phyloP scores from a whole-genome alignment of 768 basidiomycete species.

The Thelephora ganbajun region DNA sequence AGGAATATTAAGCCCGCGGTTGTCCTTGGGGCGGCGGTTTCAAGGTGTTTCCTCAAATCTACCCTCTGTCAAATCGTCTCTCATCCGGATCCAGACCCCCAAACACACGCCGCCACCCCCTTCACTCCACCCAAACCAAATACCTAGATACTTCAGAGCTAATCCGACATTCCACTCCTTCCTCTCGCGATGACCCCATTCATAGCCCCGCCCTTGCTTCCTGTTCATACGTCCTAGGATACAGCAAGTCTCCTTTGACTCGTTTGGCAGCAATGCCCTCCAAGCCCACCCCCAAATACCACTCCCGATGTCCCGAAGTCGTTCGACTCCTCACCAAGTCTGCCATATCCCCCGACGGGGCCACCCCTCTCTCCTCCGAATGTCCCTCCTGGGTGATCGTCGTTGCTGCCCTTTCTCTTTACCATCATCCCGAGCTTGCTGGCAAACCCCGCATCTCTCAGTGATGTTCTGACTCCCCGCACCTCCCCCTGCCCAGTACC shows the following conservation, averaged over 20 bases:
- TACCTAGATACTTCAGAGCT: background rate
- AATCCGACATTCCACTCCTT: background rate
- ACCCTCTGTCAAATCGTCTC: background rate
- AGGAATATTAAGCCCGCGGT: constrained; percentile 31
- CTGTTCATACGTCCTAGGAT: background rate
- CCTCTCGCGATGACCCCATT: background rate
- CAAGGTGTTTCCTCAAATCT: constrained; percentile 26
- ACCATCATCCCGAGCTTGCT: constrained; percentile 10
- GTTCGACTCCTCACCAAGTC: background rate
- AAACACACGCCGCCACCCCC: background rate
- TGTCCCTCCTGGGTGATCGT: background rate
- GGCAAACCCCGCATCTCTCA: constrained; percentile 7
- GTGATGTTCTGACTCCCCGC: constrained; percentile 6
- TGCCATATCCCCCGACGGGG: background rate
- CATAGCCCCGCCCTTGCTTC: background rate
- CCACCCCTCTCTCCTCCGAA: background rate
- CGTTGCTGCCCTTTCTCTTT: background rate
- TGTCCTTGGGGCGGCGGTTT: constrained; percentile 40
- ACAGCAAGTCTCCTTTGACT: background rate
- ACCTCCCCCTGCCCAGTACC: constrained; percentile 18
- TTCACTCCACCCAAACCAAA: background rate
- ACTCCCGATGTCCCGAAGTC: background rate
- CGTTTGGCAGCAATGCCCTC: background rate
- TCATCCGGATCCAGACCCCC: background rate
- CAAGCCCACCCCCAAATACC: background rate